Evolutionary conservation across 257 asterid genomes (phyloP).

Genomic region (Lithospermum erythrorhizon): DNA sequence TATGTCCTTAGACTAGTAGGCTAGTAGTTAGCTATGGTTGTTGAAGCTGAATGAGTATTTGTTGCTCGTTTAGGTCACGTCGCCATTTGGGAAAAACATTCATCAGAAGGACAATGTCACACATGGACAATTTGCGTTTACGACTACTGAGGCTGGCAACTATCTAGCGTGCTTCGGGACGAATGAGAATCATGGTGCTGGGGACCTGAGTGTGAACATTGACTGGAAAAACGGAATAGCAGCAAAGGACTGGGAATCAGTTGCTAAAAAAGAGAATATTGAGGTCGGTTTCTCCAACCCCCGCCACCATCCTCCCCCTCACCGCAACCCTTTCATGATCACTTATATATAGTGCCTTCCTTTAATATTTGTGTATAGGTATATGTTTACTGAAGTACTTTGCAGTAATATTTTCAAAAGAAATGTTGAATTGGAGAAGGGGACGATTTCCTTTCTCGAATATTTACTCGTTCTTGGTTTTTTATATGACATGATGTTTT

Average conservation of each 20-base stretch:
- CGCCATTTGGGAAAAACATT: conserved; percentile 42
- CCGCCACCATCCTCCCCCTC: not conserved
- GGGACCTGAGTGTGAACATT: conserved; percentile 32
- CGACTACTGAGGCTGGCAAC: conserved; percentile 41
- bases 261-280: conserved; percentile 40
- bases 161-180: conserved; percentile 43
- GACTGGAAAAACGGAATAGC: conserved; percentile 48
- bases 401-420: too few relatives aligned
- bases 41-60: not conserved
- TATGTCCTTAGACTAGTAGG: not conserved
- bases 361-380: not conserved
- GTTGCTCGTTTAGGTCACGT: conserved; percentile 34
- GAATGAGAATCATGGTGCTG: conserved; percentile 17
- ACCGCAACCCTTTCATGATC: not conserved
- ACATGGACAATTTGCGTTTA: conserved; percentile 42
- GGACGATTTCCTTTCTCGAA: not conserved
- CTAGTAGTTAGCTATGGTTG: not conserved
- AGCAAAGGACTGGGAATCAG: conserved; percentile 52
- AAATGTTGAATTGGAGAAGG: too few relatives aligned
- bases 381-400: too few relatives aligned
- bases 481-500: not conserved
- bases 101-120: conserved; percentile 28
- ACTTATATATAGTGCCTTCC: not conserved
- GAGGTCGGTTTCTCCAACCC: conserved; percentile 26
- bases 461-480: not conserved